These are phyloP conservation scores for Globisporangium nagaii DNA, from an alignment of 352 stramenopile species.

Conservation along the genomic window DNA sequence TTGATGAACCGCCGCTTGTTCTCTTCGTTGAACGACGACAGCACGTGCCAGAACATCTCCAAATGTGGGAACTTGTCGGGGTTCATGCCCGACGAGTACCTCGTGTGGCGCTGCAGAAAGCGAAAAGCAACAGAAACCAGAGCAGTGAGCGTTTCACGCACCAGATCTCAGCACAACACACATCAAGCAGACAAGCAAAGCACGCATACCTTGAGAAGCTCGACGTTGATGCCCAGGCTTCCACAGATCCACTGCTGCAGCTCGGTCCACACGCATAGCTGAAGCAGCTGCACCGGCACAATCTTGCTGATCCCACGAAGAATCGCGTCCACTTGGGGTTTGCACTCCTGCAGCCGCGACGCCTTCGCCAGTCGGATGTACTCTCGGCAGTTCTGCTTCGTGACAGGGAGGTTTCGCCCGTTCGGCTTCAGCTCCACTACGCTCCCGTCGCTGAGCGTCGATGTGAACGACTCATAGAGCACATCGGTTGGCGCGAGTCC, in stretches of 20 bases:
- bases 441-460: constrained; percentile 60
- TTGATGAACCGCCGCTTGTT: constrained; percentile 84
- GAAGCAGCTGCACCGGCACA: constrained; percentile 56
- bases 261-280: constrained; percentile 74
- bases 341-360: constrained; percentile 64
- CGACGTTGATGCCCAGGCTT: constrained; percentile 68
- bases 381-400: constrained; percentile 66
- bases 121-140: constrained; percentile 18
- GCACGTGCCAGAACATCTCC: constrained; percentile 71
- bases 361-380: constrained; percentile 62
- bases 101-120: constrained; percentile 62
- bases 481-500: constrained; percentile 20
- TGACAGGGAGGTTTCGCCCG: constrained; percentile 43
- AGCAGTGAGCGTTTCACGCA: background rate
- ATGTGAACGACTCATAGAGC: constrained; percentile 68
- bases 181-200: constrained; percentile 11
- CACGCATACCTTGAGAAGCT: constrained; percentile 61
- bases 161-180: constrained; percentile 3
- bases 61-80: constrained; percentile 66
- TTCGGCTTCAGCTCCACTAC: constrained; percentile 53
- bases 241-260: constrained; percentile 78
- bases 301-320: constrained; percentile 64
- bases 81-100: constrained; percentile 75
- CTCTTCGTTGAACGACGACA: constrained; percentile 53
- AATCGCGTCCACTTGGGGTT: constrained; percentile 70